Base-by-base conservation (phyloP, 2,329 filamentous ascomycete genomes). In the Venturia asperata region DNA sequence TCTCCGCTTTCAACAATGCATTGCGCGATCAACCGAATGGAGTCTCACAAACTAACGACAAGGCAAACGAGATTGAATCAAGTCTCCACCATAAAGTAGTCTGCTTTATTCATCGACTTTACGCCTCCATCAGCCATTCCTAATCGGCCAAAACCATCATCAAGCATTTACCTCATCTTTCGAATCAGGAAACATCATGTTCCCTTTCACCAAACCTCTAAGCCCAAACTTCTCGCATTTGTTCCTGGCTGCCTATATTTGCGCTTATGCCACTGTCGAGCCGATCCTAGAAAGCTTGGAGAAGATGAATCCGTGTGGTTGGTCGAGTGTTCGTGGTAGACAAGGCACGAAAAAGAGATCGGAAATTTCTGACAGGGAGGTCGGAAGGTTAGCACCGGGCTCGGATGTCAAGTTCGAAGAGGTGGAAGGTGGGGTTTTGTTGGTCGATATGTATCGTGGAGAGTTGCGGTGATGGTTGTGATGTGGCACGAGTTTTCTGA, bases 181-280 rank as follows among this genome's bases (percentile, higher is more conserved):
- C 3, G 27, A 11, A 52, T 21, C n/a, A 52, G 1, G 4, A 21
- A 21, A 52, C n/a, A 41, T 41, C 30, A 58, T 58, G 30, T 58
- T 37, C 9, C 52, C 52, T 10, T 58, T 58, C 52, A 58, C 52
- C 6, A 58, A 58, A 5, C 52, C 52, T 7, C 15, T 58, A 24
- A 27, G 52, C 4, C 52, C 52, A 37, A 58, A 58, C n/a, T 58
- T 58, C 30, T 58, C 52, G 5, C 52, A 58, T 9, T 21, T 58
- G 2, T 34, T n/a, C 52, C 19, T 58, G 52, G 52, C 30, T 37
- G 52, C 52, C n/a, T 37, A 58, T 11, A 34, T 58, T 19, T 58
- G 30, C 30, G 52, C 30, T 11, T 58, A 34, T 13, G 30, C 30
- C 30, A 34, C 52, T 2, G 17, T 58, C 11, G 30, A 37, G 37